Base-by-base conservation (phyloP, 176 grass and related monocot species). In the Raddia distichophylla region DNA sequence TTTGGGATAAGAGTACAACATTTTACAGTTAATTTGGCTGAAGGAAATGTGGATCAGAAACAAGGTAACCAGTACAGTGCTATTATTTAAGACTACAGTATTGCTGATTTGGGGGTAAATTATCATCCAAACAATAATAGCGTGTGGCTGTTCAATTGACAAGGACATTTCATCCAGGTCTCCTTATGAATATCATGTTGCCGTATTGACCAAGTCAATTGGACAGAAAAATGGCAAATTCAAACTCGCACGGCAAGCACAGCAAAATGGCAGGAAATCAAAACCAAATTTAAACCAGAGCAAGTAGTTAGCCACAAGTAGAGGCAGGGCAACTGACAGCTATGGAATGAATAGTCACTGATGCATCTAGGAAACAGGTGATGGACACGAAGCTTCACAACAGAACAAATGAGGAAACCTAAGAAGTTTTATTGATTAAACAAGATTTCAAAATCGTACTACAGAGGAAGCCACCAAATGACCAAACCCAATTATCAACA, bases 391-490 rank as follows among this genome's bases (percentile, higher is more conserved):
- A 54, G 12, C 16, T 83, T 22, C 37, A 61, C 10, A 51, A 27
- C 42, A 40, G 48, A 40, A 40, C 37, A 2, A 40, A 40, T 40
- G 37, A 2, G 3, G 37, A 40, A 40, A 40, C 44, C 69, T 22
- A 9, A 75, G 35, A 51, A 68, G 40, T 66, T 76, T 59, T 18
- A 40, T n/a, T 34, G 58, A 45, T 52, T 53, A 65, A 58, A 13
- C 4, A 64, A 56, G 71, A 77, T 35, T 75, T 77, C 48, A 71
- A 58, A 56, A 50, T 13, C 33, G 34, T 33, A 72, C n/a, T 48
- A 82, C n/a, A 86, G 52, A 82, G 32, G 43, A 82, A 74, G 67
- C 16, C 60, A 78, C 64, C 73, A n/a, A n/a, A n/a, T n/a, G n/a
- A n/a, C n/a, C n/a, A 10, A 79, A 83, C 37, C 72, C 20, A 83